Conservation (phyloP, 805 yeast genomes). For the Starmera pachycereana region DNA sequence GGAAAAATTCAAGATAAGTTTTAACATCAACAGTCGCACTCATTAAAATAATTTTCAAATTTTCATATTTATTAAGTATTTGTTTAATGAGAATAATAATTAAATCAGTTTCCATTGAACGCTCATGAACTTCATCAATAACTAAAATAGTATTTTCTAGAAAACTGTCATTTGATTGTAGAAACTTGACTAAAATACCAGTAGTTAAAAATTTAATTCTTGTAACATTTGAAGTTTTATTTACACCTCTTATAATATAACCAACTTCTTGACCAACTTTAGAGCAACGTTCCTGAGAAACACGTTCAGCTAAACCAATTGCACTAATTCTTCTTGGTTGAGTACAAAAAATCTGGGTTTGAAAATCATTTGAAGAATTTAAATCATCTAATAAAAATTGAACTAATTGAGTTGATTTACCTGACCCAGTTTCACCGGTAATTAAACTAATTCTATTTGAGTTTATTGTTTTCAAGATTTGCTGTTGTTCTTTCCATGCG, state of each 20-base stretch:
- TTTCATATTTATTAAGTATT: constrained; percentile 33
- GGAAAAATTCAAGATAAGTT: constrained; percentile 58
- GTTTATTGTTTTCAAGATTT: constrained; percentile 46
- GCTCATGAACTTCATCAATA: constrained; percentile 94
- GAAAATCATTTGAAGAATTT: constrained; percentile 31
- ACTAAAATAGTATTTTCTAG: constrained; percentile 55
- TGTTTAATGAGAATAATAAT: constrained; percentile 66
- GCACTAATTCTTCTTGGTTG: constrained; percentile 96
- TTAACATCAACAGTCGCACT: constrained; percentile 83
- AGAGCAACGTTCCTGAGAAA: constrained; percentile 63
- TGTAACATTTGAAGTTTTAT: constrained; percentile 48
- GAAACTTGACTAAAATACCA: constrained; percentile 81
- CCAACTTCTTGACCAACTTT: constrained; percentile 73
- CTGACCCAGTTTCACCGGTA: constrained; percentile 98
- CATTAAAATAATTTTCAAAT: constrained; percentile 71
- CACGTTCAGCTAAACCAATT: constrained; percentile 87
- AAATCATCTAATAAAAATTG: constrained; percentile 77
- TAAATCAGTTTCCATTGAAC: constrained; percentile 86
- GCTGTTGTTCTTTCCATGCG: constrained; percentile 65
- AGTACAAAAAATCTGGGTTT: constrained; percentile 66
- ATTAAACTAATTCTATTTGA: constrained; percentile 58
- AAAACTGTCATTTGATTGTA: constrained; percentile 41
- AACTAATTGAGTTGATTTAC: constrained; percentile 90
- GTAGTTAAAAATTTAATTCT: constrained; percentile 85
- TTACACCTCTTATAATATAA: constrained; percentile 84